phyloP scores from a whole-genome alignment of 2,329 filamentous ascomycete species.

The Epichloe festucae region DNA sequence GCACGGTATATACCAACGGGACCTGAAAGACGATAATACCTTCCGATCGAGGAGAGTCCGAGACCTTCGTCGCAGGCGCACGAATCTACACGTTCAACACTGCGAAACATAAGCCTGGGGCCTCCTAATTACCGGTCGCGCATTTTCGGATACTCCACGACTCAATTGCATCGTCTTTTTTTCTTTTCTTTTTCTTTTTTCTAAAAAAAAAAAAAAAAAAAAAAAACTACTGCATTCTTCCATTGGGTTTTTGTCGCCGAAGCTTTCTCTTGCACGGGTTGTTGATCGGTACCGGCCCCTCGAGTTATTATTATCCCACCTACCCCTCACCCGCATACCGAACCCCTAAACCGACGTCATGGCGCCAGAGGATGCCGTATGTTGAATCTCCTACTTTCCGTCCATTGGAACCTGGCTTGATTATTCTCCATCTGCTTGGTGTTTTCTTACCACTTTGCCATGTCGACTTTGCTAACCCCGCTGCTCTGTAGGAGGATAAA shows the following conservation, averaged over 20 bases:
- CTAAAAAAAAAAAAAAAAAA: no score
- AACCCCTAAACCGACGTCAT: conserved; percentile 9
- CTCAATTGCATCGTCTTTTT: not conserved
- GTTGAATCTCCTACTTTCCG: conserved; percentile 3
- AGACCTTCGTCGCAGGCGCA: not conserved
- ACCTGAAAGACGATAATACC: not conserved
- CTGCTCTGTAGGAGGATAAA: not conserved
- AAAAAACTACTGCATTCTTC: not conserved
- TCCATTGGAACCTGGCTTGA: not conserved
- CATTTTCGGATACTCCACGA: not conserved
- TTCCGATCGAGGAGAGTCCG: not conserved
- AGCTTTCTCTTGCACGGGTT: not conserved
- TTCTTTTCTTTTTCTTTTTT: not conserved
- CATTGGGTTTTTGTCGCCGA: not conserved
- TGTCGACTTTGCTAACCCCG: conserved; percentile 11
- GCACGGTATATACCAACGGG: not conserved
- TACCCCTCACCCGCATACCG: conserved; percentile 1
- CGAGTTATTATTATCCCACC: not conserved
- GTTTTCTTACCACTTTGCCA: not conserved
- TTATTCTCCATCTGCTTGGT: not conserved
- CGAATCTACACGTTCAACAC: not conserved
- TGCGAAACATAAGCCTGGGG: not conserved
- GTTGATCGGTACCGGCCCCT: not conserved
- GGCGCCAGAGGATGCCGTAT: conserved; percentile 22
- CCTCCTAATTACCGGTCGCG: not conserved